Base-by-base conservation (phyloP, 768 basidiomycete species). In the Macrolepiota dolichaula region DNA sequence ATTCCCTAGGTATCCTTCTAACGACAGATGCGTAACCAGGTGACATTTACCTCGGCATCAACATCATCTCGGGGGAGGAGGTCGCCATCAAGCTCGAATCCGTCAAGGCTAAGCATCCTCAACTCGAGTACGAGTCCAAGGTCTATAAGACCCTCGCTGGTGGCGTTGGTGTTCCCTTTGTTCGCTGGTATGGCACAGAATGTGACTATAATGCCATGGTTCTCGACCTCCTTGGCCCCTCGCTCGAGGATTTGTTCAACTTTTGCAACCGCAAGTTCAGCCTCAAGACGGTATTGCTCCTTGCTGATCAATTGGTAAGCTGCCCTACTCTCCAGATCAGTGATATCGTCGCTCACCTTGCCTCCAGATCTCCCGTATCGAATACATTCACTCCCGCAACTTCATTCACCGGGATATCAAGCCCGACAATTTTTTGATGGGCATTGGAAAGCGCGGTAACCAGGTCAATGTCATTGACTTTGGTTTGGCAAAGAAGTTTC, bases 181-280 rank as follows among this genome's bases (percentile, higher is more conserved):
- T 99, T 59, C 80, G 97, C 69, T 99, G 91, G 91, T 92, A 89
- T 67, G 91, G 91, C 24, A 92, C 90, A 46, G 91, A 99, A 76
- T 99, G 97, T 76, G 96, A 99, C 74, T 99, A 98, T 83, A 98
- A 98, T 62, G 97, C 97, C 51, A 99, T 99, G 97, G 97, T 99
- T 59, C 79, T 99, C 68, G 97, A 98, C 76, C 87, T 98, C 57
- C 86, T 98, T 32, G 94, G 94, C 0, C 94, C 94, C 55, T 92
- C 91, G 35, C 87, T 94, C 29, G 92, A 94, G 69, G 92, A 94
- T 67, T 81, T 94, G 19, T 94, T 94, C 85, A 94, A 94, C 75
- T 94, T 94, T 69, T 94, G 92, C 80, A 96, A 95, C 79, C 91
- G 97, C 79, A 98, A 97, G 75, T 98, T 99, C 79, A 89, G 83